phyloP scores from a whole-genome alignment of 768 basidiomycete genomes.

The Lactarius deliciosus region DNA sequence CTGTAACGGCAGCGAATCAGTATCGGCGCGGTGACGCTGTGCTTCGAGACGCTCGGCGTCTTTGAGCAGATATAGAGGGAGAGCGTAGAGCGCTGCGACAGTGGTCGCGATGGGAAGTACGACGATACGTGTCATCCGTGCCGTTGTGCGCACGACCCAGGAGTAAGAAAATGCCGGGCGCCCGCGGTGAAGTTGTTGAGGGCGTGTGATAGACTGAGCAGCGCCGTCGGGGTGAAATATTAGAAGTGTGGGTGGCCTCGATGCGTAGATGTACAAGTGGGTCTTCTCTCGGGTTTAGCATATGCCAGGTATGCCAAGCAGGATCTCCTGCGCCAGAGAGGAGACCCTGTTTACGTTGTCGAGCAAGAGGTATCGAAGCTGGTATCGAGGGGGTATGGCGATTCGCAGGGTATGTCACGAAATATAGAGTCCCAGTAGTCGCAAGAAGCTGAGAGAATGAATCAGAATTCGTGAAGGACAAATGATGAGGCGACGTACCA shows the following conservation, averaged over 20 bases:
- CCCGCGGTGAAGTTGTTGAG: conserved; percentile 15
- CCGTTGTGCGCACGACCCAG: conserved; percentile 51
- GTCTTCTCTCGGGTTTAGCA: conserved; percentile 67
- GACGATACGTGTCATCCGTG: conserved; percentile 83
- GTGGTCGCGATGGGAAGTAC: conserved; percentile 82
- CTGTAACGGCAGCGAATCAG: conserved; percentile 39
- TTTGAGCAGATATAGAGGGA: conserved; percentile 86
- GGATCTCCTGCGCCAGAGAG: conserved; percentile 37
- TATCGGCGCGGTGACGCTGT: conserved; percentile 62
- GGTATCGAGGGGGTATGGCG: conserved; percentile 27
- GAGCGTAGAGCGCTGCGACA: conserved; percentile 65
- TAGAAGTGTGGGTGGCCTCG: conserved; percentile 73
- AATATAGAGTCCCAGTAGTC: conserved; percentile 72
- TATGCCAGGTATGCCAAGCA: conserved; percentile 72
- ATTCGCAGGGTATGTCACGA: conserved; percentile 57
- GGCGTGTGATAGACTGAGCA: conserved; percentile 22
- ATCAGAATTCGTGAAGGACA: conserved; percentile 7
- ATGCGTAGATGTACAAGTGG: conserved; percentile 73
- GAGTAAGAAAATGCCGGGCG: conserved; percentile 38
- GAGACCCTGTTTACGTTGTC: conserved; percentile 24
- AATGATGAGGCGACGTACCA: conserved; percentile 46
- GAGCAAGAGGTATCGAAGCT: conserved; percentile 22
- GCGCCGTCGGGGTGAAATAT: conserved; percentile 52
- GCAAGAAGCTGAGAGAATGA: conserved; percentile 62
- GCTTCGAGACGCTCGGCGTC: conserved; percentile 89